Evolutionary conservation across 441 rosid species (phyloP), one percentile per base, ranked within the genome.

Genomic region (Mallotus japonicus): DNA sequence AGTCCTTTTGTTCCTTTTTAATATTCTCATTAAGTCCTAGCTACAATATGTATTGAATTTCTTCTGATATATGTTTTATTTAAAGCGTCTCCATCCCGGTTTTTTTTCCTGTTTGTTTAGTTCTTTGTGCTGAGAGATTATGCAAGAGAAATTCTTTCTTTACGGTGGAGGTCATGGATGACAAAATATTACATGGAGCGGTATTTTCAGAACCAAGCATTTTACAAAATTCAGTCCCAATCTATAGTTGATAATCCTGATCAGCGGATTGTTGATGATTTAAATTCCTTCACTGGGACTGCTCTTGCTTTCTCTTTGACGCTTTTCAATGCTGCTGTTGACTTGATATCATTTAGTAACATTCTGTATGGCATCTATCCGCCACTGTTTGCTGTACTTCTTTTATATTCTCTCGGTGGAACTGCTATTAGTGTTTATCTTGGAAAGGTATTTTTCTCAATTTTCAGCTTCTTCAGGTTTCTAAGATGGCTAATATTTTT

Each of bases 121-220:
- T 75, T 94, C 76, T 94, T 94, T 75, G 99, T 92, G 68, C 82
- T 94, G 44, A 85, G 99, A 83, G 99, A 94, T 85, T 94, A 90
- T 76, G 93, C 97, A 3, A 85, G 83, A 74, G 99, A 94, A 74
- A 86, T 81, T 42, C 89, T 94, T 72, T 77, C 94, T 62, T 78
- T 94, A 72, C 82, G 99, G 78, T 94, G 99, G 99, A 88, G 99
- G 77, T 88, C 95, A 70, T 94, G 99, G 99, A 92, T 94, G 97
- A 94, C 97, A 40, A 87, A 84, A 67, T 84, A 88, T 80, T 95
- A 90, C 88, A 86, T 90, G 83, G 88, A 90, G 57, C 94, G 97
- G 12, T 94, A 92, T 80, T 77, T 94, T 70, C 85, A 82, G 50
- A 78, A 88, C 76, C 89, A 81, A 76, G 85, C 92, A 17, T 95